These are phyloP conservation scores for Byssoonygena ceratinophila DNA, from an alignment of 2,329 filamentous ascomycete genomes.

Conservation along the genomic window DNA sequence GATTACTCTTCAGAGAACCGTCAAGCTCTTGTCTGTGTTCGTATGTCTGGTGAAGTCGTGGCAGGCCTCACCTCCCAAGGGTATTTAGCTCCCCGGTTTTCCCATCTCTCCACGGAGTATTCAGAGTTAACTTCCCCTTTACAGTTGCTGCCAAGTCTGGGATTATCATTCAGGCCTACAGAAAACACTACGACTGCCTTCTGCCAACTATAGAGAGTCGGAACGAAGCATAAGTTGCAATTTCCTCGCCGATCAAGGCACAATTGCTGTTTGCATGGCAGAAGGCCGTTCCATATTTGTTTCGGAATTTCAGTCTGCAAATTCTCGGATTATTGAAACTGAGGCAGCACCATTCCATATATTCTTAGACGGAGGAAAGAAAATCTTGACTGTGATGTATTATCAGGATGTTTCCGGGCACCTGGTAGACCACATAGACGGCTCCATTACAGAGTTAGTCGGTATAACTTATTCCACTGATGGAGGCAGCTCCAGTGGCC, in stretches of 20 bases:
- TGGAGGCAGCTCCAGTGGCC: no score
- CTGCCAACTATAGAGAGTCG: background rate
- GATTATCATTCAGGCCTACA: slow-evolving; percentile 19
- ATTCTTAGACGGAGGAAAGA: background rate
- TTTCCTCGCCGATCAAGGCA: slow-evolving; percentile 19
- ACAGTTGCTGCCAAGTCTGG: slow-evolving; percentile 28
- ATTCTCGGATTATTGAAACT: slow-evolving; percentile 6
- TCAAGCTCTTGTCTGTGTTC: slow-evolving; percentile 9
- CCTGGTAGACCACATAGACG: background rate
- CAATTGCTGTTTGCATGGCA: slow-evolving; percentile 19
- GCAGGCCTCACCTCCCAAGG: slow-evolving; percentile 19
- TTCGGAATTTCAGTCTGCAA: slow-evolving; percentile 21
- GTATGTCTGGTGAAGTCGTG: slow-evolving; percentile 20
- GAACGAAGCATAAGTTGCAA: background rate
- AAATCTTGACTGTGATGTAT: background rate
- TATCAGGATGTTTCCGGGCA: background rate
- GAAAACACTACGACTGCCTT: slow-evolving; percentile 24
- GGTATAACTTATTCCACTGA: slow-evolving; percentile 1
- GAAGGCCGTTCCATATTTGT: slow-evolving; percentile 2
- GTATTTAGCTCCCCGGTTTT: slow-evolving; percentile 16
- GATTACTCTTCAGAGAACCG: background rate
- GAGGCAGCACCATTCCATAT: background rate
- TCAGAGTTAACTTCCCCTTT: background rate
- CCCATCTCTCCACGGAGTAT: slow-evolving; percentile 1
- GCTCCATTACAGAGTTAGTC: background rate